Evolutionary conservation across 495 filamentous ascomycete genomes (phyloP), one percentile per base, ranked within the genome.

Genomic region (Hypomontagnella submonticulosa): DNA sequence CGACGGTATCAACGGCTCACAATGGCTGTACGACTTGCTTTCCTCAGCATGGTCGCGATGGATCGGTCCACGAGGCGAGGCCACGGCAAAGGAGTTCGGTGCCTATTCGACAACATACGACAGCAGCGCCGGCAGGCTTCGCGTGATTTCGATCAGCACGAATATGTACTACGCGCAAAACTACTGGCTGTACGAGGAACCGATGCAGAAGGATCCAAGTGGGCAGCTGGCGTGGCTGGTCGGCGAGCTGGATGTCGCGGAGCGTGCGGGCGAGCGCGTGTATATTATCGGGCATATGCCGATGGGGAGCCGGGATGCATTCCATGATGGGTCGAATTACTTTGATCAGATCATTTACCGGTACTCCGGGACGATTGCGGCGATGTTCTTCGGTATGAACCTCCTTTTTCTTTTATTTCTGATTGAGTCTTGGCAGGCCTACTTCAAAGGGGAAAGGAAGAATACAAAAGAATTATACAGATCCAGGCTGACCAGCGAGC

Each of bases 131-230:
- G 76, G 74, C 34, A 78, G 79, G 10, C 76, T 88, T 3, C 77
- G 82, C 12, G 75, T 88, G 40, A 85, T 88, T 64, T 85, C 83
- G 12, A 76, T 85, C 59, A 88, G 83, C 71, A 87, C 81, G 33
- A 80, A 84, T 59, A 76, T 85, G 66, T 87, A 83, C 76, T 86
- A 87, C 66, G 78, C 76, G 44, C 73, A 79, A 40, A 86, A 87
- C 73, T 85, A 81, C 73, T 82, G 79, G 76, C 59, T 80, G 13
- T 87, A 84, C 61, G 66, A 79, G 47, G 72, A 78, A 10, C 75
- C 80, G 1, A 81, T 84, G 78, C 75, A 83, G 46, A 69, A 36
- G 10, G 83, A 86, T 61, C 83, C 83, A 7, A 74, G 72, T 60
- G 72, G 72, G 6, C 81, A 83, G 57, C 63, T 86, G 11, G 58